phyloP scores from a whole-genome alignment of 306 rosid genomes.

The Lupinus albus region DNA sequence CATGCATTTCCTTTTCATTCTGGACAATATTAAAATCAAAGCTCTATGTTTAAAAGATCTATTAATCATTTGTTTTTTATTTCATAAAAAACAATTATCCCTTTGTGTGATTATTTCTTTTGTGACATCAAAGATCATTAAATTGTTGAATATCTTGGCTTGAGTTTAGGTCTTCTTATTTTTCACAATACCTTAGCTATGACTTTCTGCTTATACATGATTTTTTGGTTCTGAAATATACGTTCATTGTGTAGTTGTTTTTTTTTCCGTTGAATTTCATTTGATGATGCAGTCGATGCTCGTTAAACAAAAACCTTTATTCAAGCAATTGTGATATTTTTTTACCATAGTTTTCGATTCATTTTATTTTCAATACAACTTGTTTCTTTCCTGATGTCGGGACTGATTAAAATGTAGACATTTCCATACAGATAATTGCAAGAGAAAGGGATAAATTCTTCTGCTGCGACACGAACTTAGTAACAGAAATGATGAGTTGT shows the following conservation, averaged over 20 bases:
- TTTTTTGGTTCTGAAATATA: slow-evolving; percentile 11
- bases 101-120: background rate
- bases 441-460: slow-evolving; percentile 13
- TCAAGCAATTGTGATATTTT: slow-evolving; percentile 1
- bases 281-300: background rate
- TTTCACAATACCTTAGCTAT: slow-evolving; percentile 10
- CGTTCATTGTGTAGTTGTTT: background rate
- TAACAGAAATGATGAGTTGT: slow-evolving; percentile 23
- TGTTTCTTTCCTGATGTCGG: slow-evolving; percentile 15
- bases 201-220: slow-evolving; percentile 11
- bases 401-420: slow-evolving; percentile 25
- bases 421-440: slow-evolving; percentile 23
- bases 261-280: slow-evolving; percentile 24
- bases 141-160: slow-evolving; percentile 10
- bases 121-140: background rate
- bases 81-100: background rate
- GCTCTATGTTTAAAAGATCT: background rate
- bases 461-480: slow-evolving; percentile 27
- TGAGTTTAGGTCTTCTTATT: slow-evolving; percentile 14
- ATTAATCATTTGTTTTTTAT: background rate
- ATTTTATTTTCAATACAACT: background rate
- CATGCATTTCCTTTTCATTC: background rate
- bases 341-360: slow-evolving; percentile 3
- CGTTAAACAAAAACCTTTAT: background rate
- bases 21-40: slow-evolving; percentile 3